Percentiles rank a stretch among this genome's conserved stretches.
phyloP scores from a whole-genome alignment of 495 filamentous ascomycete species.

The Pseudotulostoma volvatum region DNA sequence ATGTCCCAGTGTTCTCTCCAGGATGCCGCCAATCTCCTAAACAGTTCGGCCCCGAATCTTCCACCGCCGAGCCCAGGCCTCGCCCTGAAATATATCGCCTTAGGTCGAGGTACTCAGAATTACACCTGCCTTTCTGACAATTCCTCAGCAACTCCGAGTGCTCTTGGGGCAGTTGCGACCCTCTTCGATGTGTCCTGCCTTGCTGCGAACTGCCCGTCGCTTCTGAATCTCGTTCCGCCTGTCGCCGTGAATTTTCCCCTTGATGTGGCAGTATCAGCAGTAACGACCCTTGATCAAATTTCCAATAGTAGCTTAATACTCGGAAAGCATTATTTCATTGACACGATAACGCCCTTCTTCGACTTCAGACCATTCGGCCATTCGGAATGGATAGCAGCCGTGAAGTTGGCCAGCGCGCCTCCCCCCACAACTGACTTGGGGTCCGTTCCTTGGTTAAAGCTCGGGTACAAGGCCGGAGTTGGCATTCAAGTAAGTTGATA shows the following conservation, averaged over 20 bases:
- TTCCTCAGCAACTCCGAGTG: slow-evolving; percentile 14
- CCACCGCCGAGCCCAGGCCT: background rate
- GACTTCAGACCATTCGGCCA: slow-evolving; percentile 32
- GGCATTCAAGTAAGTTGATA: slow-evolving; percentile 26
- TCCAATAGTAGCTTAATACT: slow-evolving; percentile 20
- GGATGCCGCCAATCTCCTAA: background rate
- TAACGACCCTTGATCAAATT: slow-evolving; percentile 12
- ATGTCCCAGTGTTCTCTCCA: background rate
- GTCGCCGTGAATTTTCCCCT: slow-evolving; percentile 24
- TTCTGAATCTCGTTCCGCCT: too few species aligned
- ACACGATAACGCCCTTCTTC: slow-evolving; percentile 36
- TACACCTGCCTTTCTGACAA: slow-evolving; percentile 43
- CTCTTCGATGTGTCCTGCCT: slow-evolving; percentile 46
- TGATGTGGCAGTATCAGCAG: slow-evolving; percentile 17
- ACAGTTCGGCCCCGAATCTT: background rate
- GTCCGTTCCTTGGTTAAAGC: slow-evolving; percentile 45
- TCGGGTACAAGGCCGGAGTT: slow-evolving; percentile 28
- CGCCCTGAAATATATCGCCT: slow-evolving; percentile 40
- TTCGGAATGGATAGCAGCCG: slow-evolving; percentile 18
- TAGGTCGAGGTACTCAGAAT: slow-evolving; percentile 65
- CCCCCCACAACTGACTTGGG: slow-evolving; percentile 37
- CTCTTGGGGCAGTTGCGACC: slow-evolving; percentile 47
- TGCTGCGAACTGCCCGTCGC: slow-evolving; percentile 10
- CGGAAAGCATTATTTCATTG: slow-evolving; percentile 53
- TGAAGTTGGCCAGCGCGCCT: slow-evolving; percentile 28